Base-by-base conservation (phyloP, 2,329 filamentous ascomycete genomes). In the Clonostachys rhizophaga region DNA sequence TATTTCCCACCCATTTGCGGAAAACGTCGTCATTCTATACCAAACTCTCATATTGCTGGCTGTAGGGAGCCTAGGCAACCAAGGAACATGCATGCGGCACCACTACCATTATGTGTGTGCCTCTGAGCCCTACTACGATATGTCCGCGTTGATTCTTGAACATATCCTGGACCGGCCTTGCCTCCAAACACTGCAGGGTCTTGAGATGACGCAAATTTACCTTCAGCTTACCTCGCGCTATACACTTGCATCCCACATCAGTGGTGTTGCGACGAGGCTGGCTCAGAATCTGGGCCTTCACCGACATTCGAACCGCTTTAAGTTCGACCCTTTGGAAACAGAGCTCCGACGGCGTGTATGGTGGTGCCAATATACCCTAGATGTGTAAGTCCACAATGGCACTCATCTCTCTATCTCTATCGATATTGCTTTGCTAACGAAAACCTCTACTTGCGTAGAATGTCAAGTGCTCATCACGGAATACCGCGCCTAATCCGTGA, bases 291-390 rank as follows among this genome's bases (percentile, higher is more conserved):
- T 59, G 4, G 56, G 57, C 6, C 46, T 59, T 0, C 57, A 59
- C 41, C 50, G 57, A 3, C 56, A 59, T 45, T 57, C 55, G 3
- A 52, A 57, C 18, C 49, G 57, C 3, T 59, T 59, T 50, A 59
- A 53, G 12, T 59, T 58, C 10, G 53, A 58, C 6, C 56, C 57
- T 2, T 48, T 58, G 4, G 57, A 59, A 30, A 59, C 56, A 1
- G 55, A 59, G 14, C 45, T 59, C 2, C 42, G 57, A 33, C 50
- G 57, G 5, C 48, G 56, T 6, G 50, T 52, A 5, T 59, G 57
- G 56, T 59, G 55, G 57, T 58, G 55, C 6, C 57, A 59, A 18
- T 59, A 58, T 40, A 51, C 57, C 4, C 50, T 59, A 6, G 57
- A 59, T 17, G 42, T 50, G 55, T 59, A 45, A 14, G 56, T 43